A percentile compares a stretch with the other conserved stretches of the same genome.
Conservation (phyloP, 2,329 filamentous ascomycete species). For the Pseudocercospora crystallina region DNA sequence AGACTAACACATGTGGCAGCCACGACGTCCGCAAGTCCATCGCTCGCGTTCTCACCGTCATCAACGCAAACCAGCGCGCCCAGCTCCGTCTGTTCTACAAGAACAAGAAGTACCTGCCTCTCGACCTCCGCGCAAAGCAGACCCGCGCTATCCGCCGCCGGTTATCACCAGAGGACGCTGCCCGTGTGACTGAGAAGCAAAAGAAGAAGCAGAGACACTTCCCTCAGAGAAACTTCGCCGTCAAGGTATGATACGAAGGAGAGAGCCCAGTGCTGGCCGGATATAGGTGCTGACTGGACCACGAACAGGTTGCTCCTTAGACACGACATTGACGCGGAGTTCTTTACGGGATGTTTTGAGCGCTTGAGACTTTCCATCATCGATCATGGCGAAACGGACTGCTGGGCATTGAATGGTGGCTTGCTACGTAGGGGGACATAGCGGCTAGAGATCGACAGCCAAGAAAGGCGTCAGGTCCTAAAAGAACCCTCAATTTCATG, state of each 20-base stretch:
- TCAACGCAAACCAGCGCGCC: slow-evolving; percentile 98
- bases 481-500: slow-evolving; percentile 15
- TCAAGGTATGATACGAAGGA: slow-evolving; percentile 69
- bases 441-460: slow-evolving; percentile 16
- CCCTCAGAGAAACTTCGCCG: slow-evolving; percentile 97
- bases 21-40: slow-evolving; percentile 99
- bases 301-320: slow-evolving; percentile 16
- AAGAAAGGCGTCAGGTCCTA: slow-evolving; percentile 1
- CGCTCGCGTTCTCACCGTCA: slow-evolving; percentile 96
- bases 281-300: slow-evolving; percentile 9
- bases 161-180: slow-evolving; percentile 87
- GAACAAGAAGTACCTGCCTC: slow-evolving; percentile 98
- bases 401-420: slow-evolving; percentile 17
- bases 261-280: not conserved
- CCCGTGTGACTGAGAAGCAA: slow-evolving; percentile 84
- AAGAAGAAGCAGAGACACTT: slow-evolving; percentile 96
- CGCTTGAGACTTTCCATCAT: slow-evolving; percentile 16
- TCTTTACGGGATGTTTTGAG: slow-evolving; percentile 22
- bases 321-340: slow-evolving; percentile 17
- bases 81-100: slow-evolving; percentile 99
- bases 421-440: slow-evolving; percentile 17
- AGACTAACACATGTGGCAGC: slow-evolving; percentile 50
- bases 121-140: slow-evolving; percentile 98
- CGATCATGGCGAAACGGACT: slow-evolving; percentile 22
- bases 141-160: slow-evolving; percentile 96